These are phyloP conservation scores for Salix suchowensis DNA, from an alignment of 345 rosid species.

Conservation along the genomic window DNA sequence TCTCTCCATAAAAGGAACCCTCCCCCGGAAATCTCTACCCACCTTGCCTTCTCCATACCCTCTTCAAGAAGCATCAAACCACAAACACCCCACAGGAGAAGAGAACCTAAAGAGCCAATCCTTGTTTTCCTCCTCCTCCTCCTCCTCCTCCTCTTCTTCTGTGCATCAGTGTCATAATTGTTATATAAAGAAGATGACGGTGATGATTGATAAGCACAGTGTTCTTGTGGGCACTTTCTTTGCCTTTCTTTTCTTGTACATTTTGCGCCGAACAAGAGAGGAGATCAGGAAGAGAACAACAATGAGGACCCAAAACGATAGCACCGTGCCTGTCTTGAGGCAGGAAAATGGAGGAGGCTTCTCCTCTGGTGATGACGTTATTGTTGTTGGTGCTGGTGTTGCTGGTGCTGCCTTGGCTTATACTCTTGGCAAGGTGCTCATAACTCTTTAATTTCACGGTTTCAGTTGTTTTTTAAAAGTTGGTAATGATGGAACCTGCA, in stretches of 20 bases:
- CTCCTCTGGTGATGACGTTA: conserved; percentile 35
- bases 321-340: neutral
- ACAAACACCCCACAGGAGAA: no score
- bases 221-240: conserved; percentile 22
- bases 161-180: neutral
- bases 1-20: no score
- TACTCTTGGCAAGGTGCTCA: conserved; percentile 64
- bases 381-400: conserved; percentile 82
- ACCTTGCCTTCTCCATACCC: no score
- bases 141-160: neutral
- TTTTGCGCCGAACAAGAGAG: conserved; percentile 25
- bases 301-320: conserved; percentile 8
- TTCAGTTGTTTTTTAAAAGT: neutral
- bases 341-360: conserved; percentile 7
- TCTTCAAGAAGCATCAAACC: no score
- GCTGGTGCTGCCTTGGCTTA: conserved; percentile 81
- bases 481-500: no score
- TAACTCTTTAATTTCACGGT: neutral
- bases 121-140: neutral
- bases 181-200: conserved; percentile 2
- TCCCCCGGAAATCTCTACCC: no score
- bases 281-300: neutral
- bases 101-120: neutral
- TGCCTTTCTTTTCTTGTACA: conserved; percentile 27
- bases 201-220: conserved; percentile 6